Evolutionary conservation across 2,329 filamentous ascomycete species (phyloP), one percentile per base, ranked within the genome.

Genomic region (Harringtonia aguacate): DNA sequence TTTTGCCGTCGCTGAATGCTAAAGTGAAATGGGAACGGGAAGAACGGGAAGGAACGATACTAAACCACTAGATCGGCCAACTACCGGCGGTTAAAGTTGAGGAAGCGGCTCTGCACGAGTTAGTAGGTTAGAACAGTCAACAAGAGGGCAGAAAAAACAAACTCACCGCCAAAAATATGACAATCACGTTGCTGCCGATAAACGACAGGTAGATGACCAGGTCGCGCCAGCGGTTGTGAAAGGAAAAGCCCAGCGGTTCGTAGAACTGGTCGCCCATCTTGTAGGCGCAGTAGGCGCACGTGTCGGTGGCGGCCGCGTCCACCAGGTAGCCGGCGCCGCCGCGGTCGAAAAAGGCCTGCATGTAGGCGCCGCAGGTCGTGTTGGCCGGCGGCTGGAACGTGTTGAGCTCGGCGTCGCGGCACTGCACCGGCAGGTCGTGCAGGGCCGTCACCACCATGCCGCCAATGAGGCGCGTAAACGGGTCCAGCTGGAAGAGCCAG

Each of bases 401-500:
- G 56, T 83, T 86, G 48, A 82, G 68, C 60, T 94, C 86, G 4
- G 46, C 29, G 1, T 66, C 31, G 2, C 58, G 65, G 61, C 86
- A 94, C 5, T 60, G 55, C 1, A 94, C 85, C 0, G 66, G 56
- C 8, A 75, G 68, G 2, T 68, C 74, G 53, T 89, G 80, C 7
- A 92, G 72, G 49, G 85, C 85, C 0, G 85, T 89, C 3, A 83
- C 80, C 15, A 89, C 77, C 70, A 88, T 86, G 45, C 85, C 85
- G 39, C 81, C 72, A 54, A 94, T 86, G 27, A 94, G 75, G 8
- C 85, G 78, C 0, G 85, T 94, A 61, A 92, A 87, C 3, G 86
- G 86, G 56, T 88, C 80, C 15, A 94, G 77, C 60, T 90, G 70
- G 66, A 89, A 89, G 8, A 92, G 69, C 86, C 85, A 92, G 2